Evolutionary conservation across 1,139 yeast species (phyloP).

Genomic region (Debaryomyces fabryi): DNA sequence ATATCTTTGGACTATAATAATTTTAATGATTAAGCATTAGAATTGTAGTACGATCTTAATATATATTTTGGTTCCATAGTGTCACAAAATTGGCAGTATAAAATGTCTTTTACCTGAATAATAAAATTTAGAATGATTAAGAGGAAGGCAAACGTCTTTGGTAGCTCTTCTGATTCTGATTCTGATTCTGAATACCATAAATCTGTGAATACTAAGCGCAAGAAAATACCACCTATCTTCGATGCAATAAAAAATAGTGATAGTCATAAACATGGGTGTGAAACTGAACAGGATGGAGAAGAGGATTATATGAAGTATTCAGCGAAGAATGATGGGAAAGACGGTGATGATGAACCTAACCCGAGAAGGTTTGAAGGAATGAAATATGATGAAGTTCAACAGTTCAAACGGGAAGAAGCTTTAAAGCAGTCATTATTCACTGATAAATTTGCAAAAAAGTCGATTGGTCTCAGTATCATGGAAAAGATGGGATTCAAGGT

Average conservation of each 20-base stretch:
- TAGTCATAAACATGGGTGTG: not conserved
- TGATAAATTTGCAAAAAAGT: conserved; percentile 17
- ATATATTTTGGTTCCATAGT: not conserved
- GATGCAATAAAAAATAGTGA: not conserved
- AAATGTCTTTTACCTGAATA: not conserved
- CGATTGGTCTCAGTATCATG: conserved; percentile 56
- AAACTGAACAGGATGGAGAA: conserved; percentile 2
- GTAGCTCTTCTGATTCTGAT: conserved; percentile 19
- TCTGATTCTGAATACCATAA: conserved; percentile 7
- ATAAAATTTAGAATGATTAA: conserved; percentile 5
- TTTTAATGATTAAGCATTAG: not conserved
- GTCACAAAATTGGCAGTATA: conserved; percentile 2
- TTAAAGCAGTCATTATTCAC: conserved; percentile 17
- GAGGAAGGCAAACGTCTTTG: conserved; percentile 17
- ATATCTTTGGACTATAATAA: conserved; percentile 11
- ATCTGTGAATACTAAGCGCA: conserved; percentile 3
- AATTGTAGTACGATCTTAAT: not conserved
- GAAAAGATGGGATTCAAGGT: conserved; percentile 56
- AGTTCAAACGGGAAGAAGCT: conserved; percentile 1
- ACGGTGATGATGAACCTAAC: not conserved
- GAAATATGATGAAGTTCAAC: conserved; percentile 8
- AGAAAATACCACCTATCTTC: not conserved
- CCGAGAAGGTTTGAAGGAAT: not conserved
- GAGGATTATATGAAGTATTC: conserved; percentile 15
- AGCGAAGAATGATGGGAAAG: not conserved